A percentile compares a stretch with the other conserved stretches of the same genome.
Conservation (phyloP, 805 yeast species). For the Kazachstania kunashirensis region DNA sequence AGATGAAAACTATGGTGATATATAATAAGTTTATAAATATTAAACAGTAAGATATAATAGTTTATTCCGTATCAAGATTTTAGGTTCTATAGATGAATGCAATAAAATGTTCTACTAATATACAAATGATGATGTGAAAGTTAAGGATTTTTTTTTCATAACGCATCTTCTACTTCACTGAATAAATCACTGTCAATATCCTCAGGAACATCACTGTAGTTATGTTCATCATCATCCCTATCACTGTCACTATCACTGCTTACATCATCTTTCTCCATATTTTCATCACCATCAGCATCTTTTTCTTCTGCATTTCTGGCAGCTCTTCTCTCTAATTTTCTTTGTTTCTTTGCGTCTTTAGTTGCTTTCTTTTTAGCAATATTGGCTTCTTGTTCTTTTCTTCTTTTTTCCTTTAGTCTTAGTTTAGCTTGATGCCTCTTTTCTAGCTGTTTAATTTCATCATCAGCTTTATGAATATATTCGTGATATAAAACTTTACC, state of each 20-base stretch:
- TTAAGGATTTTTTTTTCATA: too few relatives aligned
- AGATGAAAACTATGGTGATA: conserved; percentile 7
- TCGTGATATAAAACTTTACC: conserved; percentile 87
- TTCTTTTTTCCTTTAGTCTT: conserved; percentile 59
- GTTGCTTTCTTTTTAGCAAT: conserved; percentile 65
- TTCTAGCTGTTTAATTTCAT: conserved; percentile 54
- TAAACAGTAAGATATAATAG: too few relatives aligned
- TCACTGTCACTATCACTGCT: conserved; percentile 29
- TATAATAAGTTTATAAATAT: not conserved
- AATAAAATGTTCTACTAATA: too few relatives aligned
- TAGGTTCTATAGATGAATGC: too few relatives aligned
- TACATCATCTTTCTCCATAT: conserved; percentile 11
- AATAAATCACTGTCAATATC: conserved; percentile 39
- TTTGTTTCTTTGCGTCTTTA: conserved; percentile 62
- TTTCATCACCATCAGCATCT: conserved; percentile 21
- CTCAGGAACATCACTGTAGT: conserved; percentile 34
- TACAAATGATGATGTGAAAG: too few relatives aligned
- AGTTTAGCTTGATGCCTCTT: conserved; percentile 53
- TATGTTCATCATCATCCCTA: conserved; percentile 26
- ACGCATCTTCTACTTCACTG: conserved; percentile 34
- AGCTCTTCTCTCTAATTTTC: conserved; percentile 48
- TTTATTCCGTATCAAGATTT: too few relatives aligned
- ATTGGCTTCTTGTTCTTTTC: conserved; percentile 69
- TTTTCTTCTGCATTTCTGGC: conserved; percentile 24
- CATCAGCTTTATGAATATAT: conserved; percentile 49